Base-by-base conservation (phyloP, 2,329 filamentous ascomycete species). In the Cladosporium velox region DNA sequence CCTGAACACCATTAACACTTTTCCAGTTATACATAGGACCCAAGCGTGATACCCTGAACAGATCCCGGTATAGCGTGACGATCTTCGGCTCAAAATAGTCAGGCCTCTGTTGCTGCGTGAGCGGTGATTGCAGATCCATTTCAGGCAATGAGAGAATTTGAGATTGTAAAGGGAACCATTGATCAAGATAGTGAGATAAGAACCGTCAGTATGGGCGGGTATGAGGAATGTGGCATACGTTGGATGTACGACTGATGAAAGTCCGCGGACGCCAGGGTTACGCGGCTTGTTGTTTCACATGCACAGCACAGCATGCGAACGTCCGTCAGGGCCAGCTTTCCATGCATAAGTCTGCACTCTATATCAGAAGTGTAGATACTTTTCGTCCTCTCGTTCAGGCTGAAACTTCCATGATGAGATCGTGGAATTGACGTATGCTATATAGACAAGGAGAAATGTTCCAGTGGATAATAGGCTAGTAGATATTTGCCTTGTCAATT, bases 61-160 rank as follows among this genome's bases (percentile, higher is more conserved):
- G 83, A 70, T 87, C 86, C 74, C 93, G 88, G 80, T 99, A 99
- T 61, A 98, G 87, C 78, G 91, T 86, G 67, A 96, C 90, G 71
- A 99, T 91, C 82, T 99, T 99, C 64, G 91, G 94, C 80, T 96
- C 91, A 77, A 99, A 97, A 49, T 90, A 87, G 78, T 96, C 91
- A 64, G 94, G 95, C 74, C 92, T 88, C 79, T 88, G 88, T 84
- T 97, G 93, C 80, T 96, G 93, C 66, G 93, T 97, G 77, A 99
- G 87, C 70, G 95, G 95, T 77, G 94, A 98, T 73, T 89, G 63
- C 21, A 66, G 28, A 5, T 67, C 59, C 66, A 65, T 58, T 18
- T 58, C n/a, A 28, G 4, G 14, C 6, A 58, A 26, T 2, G 10
- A 26, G 32, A 34, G 10, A 55, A 14, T n/a, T 4, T 30, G 15